phyloP scores from a whole-genome alignment of 352 stramenopile species.

The Phytophthora pseudosyringae region DNA sequence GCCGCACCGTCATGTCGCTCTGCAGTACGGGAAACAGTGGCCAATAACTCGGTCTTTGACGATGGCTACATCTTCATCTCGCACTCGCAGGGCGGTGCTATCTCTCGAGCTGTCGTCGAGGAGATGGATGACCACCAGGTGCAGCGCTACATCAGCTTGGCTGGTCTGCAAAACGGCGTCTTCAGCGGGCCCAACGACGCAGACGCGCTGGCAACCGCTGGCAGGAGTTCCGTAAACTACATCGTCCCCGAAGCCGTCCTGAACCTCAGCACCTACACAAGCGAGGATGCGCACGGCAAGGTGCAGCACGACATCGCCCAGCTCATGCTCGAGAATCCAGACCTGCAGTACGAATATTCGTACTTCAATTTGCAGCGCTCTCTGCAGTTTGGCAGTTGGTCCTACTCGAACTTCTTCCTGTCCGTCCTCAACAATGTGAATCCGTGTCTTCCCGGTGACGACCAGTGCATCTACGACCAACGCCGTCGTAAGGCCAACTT shows the following conservation, averaged over 20 bases:
- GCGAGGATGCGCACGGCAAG: slow-evolving; percentile 22
- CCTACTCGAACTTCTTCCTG: slow-evolving; percentile 14
- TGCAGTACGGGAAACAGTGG: slow-evolving; percentile 31
- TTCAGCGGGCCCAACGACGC: slow-evolving; percentile 44
- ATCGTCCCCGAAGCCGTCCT: background rate
- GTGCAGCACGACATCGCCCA: slow-evolving; percentile 16
- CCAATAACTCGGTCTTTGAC: slow-evolving; percentile 23
- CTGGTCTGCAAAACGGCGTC: slow-evolving; percentile 43
- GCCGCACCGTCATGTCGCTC: slow-evolving; percentile 20
- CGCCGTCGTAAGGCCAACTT: slow-evolving; percentile 38
- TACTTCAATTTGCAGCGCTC: slow-evolving; percentile 18
- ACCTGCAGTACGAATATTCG: slow-evolving; percentile 25
- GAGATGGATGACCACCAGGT: slow-evolving; percentile 58
- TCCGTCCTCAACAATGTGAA: slow-evolving; percentile 28
- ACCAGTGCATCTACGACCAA: slow-evolving; percentile 14
- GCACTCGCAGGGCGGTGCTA: slow-evolving; percentile 45
- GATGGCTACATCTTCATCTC: slow-evolving; percentile 22
- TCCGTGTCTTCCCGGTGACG: background rate
- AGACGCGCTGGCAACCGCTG: slow-evolving; percentile 5
- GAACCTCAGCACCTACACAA: slow-evolving; percentile 21
- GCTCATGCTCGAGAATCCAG: slow-evolving; percentile 15
- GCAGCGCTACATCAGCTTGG: slow-evolving; percentile 46
- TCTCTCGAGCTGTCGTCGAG: slow-evolving; percentile 51
- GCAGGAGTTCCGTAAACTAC: background rate
- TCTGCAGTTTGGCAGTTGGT: slow-evolving; percentile 6